Base-by-base conservation (phyloP, 331 rosid species). In the Acacia concinna region DNA sequence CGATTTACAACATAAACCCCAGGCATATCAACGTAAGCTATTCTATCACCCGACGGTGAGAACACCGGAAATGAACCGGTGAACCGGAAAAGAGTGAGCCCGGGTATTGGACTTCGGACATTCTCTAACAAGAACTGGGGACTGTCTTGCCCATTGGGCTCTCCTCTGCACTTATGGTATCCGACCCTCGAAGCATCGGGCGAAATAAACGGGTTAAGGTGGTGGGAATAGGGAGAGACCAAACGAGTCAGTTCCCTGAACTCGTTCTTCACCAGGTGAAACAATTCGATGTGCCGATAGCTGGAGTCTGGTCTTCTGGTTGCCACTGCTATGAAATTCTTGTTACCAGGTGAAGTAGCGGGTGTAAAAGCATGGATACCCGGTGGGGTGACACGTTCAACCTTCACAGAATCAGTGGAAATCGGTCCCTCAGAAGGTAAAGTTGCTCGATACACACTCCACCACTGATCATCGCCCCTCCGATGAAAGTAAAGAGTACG, bases 331-430 rank as follows among this genome's bases (percentile, higher is more conserved):
- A 95, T 92, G 89, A 92, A 88, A 3, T 85, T 79, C 32, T 89
- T 70, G 85, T 95, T 95, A 0, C 88, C 90, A 0, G 97, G 90
- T 2, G 98, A 84, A 20, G 93, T 78, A 20, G 97, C 98, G 0
- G 98, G 97, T 0, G 97, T 95, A 89, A 95, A 95, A 1, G 80
- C 93, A 81, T 95, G 98, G 75, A 95, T 59, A 67, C 97, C 96
- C 66, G 94, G 93, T 34, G 97, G 94, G 6, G 97, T 95, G 63
- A 95, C 88, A 43, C 97, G 97, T 69, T 92, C 91, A 6, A 89
- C 34, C 32, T 47, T 27, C 7, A 90, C 93, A 0, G 96, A 84
- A 57, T 80, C 81, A 0, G 67, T 30, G 1, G 91, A 85, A 52
- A 84, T 2, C 40, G 67, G 52, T 2, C 85, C 96, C 5, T 57